These are phyloP conservation scores for Tylopilus subfusipes DNA, from an alignment of 768 basidiomycete species.

Conservation along the genomic window DNA sequence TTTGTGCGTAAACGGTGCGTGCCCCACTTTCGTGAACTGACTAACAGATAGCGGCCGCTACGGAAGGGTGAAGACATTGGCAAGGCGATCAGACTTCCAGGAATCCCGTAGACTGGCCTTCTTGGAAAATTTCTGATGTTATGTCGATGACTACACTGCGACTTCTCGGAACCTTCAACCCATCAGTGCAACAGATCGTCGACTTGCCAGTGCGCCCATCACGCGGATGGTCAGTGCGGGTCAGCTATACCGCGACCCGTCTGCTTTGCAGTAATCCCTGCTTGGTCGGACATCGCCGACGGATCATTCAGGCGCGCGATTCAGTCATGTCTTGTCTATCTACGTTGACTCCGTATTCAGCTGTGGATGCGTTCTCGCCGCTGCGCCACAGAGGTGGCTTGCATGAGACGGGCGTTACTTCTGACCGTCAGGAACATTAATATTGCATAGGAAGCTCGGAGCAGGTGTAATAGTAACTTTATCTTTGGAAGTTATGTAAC, in stretches of 20 bases:
- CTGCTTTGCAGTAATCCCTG: background rate
- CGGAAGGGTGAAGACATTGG: slow-evolving; percentile 1
- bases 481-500: slow-evolving; percentile 27
- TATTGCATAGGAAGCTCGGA: slow-evolving; percentile 14
- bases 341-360: background rate
- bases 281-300: background rate
- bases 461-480: slow-evolving; percentile 23
- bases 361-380: background rate
- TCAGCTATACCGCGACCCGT: background rate
- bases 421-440: slow-evolving; percentile 12
- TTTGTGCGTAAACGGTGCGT: slow-evolving; percentile 4
- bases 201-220: slow-evolving; percentile 1
- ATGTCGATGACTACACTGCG: slow-evolving; percentile 12
- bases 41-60: background rate
- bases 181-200: slow-evolving; percentile 18
- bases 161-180: slow-evolving; percentile 28
- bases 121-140: slow-evolving; percentile 13
- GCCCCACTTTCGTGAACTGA: background rate
- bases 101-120: slow-evolving; percentile 11
- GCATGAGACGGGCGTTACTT: background rate
- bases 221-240: background rate
- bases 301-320: background rate
- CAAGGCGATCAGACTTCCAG: slow-evolving; percentile 15
- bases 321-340: background rate
- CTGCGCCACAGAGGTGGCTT: background rate